phyloP scores from a whole-genome alignment of 2,329 filamentous ascomycete genomes.

The Colletotrichum liriopes region DNA sequence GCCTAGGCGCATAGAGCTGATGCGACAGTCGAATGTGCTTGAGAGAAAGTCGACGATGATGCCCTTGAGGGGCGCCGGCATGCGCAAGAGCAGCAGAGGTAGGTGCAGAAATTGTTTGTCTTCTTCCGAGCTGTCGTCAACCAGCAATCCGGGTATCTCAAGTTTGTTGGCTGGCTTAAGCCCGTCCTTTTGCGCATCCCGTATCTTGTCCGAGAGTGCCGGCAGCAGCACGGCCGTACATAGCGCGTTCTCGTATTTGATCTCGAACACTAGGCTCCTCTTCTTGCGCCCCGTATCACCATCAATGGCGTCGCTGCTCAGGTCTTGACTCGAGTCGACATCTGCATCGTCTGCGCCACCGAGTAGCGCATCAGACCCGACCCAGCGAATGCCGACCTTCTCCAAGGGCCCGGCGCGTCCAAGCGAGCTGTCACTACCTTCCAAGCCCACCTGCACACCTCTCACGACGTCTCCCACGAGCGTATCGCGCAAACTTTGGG shows the following conservation, averaged over 20 bases:
- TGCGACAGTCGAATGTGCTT: constrained; percentile 70
- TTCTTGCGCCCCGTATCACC: constrained; percentile 38
- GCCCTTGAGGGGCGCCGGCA: constrained; percentile 67
- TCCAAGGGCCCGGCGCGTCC: constrained; percentile 61
- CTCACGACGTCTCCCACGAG: constrained; percentile 74
- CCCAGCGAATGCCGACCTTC: constrained; percentile 65
- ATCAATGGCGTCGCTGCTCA: constrained; percentile 23
- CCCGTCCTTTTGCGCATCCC: neutral
- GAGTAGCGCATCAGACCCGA: constrained; percentile 52
- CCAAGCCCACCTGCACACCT: constrained; percentile 69
- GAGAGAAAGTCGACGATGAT: constrained; percentile 67
- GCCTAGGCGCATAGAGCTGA: constrained; percentile 65
- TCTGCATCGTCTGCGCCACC: constrained; percentile 46
- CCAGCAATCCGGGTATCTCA: constrained; percentile 19
- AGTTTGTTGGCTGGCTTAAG: constrained; percentile 9
- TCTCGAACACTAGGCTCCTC: constrained; percentile 60
- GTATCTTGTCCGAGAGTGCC: constrained; percentile 32
- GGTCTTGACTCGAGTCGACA: constrained; percentile 26
- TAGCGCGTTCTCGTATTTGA: constrained; percentile 68
- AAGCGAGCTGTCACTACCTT: constrained; percentile 56
- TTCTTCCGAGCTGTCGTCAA: constrained; percentile 34
- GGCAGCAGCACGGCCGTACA: constrained; percentile 69
- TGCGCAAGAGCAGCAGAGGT: constrained; percentile 69
- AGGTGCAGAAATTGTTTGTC: constrained; percentile 60
- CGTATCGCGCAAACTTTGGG: constrained; percentile 66